phyloP scores from a whole-genome alignment of 192 early-diverging fungal species.

The Haplosporangium gracile region DNA sequence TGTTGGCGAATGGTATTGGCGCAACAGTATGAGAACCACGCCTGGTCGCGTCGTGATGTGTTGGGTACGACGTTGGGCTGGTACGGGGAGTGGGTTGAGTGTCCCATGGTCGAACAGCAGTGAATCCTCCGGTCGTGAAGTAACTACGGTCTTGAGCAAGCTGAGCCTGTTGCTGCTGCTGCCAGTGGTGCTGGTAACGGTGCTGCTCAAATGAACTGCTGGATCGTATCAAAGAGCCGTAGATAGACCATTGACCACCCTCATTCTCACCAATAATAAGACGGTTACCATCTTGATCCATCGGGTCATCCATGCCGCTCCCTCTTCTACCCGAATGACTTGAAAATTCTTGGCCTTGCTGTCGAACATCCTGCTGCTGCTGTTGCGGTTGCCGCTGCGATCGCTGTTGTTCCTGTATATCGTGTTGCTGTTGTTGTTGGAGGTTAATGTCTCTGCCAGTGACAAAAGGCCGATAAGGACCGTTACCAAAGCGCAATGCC shows the following conservation, averaged over 20 bases:
- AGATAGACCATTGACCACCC: conserved; percentile 28
- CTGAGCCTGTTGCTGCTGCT: conserved; percentile 5
- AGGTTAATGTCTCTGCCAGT: conserved; percentile 27
- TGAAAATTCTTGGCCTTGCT: background rate
- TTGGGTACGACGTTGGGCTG: background rate
- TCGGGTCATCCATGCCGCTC: background rate
- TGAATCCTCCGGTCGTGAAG: background rate
- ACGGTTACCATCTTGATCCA: conserved; percentile 7
- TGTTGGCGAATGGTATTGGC: background rate
- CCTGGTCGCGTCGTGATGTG: background rate
- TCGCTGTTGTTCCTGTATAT: background rate
- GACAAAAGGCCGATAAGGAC: conserved; percentile 35
- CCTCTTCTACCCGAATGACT: background rate
- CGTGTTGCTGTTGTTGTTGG: conserved; percentile 21
- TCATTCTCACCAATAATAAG: background rate
- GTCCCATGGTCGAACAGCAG: background rate
- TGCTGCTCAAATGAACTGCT: conserved; percentile 25
- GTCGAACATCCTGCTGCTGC: background rate
- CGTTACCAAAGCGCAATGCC: background rate
- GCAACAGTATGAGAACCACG: background rate
- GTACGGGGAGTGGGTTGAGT: background rate
- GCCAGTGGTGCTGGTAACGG: conserved; percentile 6
- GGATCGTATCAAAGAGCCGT: conserved; percentile 15
- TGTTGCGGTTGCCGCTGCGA: background rate
- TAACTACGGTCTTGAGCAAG: background rate